phyloP scores from a whole-genome alignment of 176 grass and related monocot genomes.

The Tillandsia fasciculata region DNA sequence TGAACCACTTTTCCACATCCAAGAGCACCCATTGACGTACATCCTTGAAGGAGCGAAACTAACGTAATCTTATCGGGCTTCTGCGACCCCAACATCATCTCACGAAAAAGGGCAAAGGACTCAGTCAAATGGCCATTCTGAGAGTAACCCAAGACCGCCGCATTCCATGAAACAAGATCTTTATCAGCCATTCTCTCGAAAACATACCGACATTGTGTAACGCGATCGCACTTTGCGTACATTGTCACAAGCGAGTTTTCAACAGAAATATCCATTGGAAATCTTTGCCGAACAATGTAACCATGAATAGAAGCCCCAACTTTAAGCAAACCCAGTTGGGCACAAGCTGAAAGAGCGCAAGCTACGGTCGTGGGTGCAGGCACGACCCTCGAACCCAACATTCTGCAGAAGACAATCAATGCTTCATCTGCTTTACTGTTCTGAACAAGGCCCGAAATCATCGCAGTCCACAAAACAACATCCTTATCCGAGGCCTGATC shows the following conservation, averaged over 20 bases:
- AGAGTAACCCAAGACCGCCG: constrained; percentile 8
- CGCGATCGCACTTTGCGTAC: constrained; percentile 14
- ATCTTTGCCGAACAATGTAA: not conserved
- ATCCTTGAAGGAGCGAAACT: constrained; percentile 18
- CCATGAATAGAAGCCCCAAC: constrained; percentile 23
- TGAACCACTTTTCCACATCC: constrained; percentile 18
- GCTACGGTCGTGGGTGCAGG: constrained; percentile 1
- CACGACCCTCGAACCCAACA: not conserved
- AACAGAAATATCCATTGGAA: constrained; percentile 3
- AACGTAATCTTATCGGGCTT: constrained; percentile 16
- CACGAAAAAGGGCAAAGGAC: constrained; percentile 10
- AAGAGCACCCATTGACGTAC: constrained; percentile 12
- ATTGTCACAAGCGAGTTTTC: constrained; percentile 18
- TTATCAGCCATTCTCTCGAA: constrained; percentile 15
- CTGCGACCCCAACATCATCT: constrained; percentile 11
- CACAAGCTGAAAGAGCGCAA: constrained; percentile 24
- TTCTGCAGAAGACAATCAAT: constrained; percentile 9
- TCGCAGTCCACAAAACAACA: constrained; percentile 7
- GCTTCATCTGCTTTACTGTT: constrained; percentile 5
- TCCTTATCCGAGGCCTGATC: constrained; percentile 6
- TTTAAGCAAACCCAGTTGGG: constrained; percentile 9
- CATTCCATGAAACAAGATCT: constrained; percentile 25
- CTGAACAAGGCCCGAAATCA: constrained; percentile 17
- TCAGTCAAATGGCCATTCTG: constrained; percentile 18
- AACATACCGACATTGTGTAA: constrained; percentile 7